Conservation (phyloP, 2,329 filamentous ascomycete species). For the Colletotrichum horii region DNA sequence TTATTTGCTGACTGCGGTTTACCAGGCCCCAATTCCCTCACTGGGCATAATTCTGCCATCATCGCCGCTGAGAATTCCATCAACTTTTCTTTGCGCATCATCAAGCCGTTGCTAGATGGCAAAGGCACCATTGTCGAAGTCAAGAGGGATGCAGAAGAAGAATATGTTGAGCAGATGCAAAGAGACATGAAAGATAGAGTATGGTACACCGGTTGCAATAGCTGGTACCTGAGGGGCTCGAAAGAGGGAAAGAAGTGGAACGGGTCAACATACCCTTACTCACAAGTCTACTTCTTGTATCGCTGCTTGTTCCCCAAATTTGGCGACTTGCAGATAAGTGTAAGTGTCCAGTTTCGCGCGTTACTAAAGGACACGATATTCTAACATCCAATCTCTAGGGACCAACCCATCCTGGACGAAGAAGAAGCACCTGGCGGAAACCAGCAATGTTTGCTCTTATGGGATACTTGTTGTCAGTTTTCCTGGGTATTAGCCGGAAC, state of each 20-base stretch:
- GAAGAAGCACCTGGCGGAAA: background rate
- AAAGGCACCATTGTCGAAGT: constrained; percentile 35
- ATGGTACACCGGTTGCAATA: constrained; percentile 33
- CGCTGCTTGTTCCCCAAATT: constrained; percentile 38
- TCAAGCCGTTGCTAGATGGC: constrained; percentile 50
- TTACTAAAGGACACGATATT: background rate
- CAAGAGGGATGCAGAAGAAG: constrained; percentile 36
- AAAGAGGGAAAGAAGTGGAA: constrained; percentile 35
- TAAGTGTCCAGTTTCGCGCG: constrained; percentile 25
- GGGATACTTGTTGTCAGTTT: background rate
- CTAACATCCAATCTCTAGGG: background rate
- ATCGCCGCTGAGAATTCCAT: constrained; percentile 66
- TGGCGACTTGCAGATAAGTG: constrained; percentile 35
- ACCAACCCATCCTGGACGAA: background rate
- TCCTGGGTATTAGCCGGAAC: background rate
- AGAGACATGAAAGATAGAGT: constrained; percentile 36
- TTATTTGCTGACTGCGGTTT: background rate
- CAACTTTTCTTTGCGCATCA: constrained; percentile 63
- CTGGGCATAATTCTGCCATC: constrained; percentile 66
- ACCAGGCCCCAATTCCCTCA: constrained; percentile 63
- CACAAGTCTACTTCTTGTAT: constrained; percentile 40
- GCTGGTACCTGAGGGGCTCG: constrained; percentile 38
- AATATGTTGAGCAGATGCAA: constrained; percentile 37
- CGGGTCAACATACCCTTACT: constrained; percentile 38
- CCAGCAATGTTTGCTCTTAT: background rate